phyloP scores from a whole-genome alignment of 78 protist species.

The Dictyostelium brefeldianum region DNA sequence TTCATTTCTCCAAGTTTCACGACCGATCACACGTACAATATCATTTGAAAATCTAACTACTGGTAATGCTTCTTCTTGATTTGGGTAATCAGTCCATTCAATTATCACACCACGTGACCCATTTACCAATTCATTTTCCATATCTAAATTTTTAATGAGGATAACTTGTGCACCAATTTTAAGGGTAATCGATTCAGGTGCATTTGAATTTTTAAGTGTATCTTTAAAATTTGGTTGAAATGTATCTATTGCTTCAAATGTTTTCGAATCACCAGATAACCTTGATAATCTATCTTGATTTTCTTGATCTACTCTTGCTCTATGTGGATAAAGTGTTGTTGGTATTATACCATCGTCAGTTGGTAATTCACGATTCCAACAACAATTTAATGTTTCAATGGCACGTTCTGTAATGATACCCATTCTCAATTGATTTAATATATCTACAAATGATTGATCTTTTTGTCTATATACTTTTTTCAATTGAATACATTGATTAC shows the following conservation, averaged over 20 bases:
- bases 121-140: constrained; percentile 35
- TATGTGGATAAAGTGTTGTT: constrained; percentile 53
- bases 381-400: not conserved
- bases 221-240: constrained; percentile 14
- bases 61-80: constrained; percentile 25
- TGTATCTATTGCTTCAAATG: constrained; percentile 18
- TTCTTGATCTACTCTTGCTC: constrained; percentile 20
- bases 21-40: not conserved
- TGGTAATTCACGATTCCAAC: not conserved
- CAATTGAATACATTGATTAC: constrained; percentile 3
- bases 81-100: not conserved
- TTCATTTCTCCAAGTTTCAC: constrained; percentile 36
- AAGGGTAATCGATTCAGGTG: constrained; percentile 13
- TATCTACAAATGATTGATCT: constrained; percentile 42
- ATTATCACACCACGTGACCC: constrained; percentile 43
- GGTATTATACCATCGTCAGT: constrained; percentile 64
- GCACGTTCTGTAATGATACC: constrained; percentile 9
- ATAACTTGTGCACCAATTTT: constrained; percentile 60
- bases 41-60: constrained; percentile 6
- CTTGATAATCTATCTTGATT: constrained; percentile 14
- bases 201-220: constrained; percentile 1
- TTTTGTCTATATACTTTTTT: constrained; percentile 67
- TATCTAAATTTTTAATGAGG: constrained; percentile 20
- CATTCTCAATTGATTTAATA: constrained; percentile 65
- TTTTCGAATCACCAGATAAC: not conserved